Evolutionary conservation across 176 grass and related monocot species (phyloP).

Genomic region (Puya raimondii): DNA sequence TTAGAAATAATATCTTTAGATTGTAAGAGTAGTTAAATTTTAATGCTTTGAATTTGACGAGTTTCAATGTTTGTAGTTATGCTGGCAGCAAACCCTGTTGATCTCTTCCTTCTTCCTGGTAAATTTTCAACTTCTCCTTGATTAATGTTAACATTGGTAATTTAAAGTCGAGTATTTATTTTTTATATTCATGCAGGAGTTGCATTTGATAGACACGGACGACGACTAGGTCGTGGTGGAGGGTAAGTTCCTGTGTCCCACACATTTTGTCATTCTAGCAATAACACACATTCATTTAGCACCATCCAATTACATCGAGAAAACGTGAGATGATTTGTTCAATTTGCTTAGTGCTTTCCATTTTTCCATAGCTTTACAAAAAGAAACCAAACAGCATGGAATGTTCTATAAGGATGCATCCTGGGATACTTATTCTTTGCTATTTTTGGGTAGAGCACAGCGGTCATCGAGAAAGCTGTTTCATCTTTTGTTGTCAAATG

Average conservation of each 20-base stretch:
- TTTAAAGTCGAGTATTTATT: constrained; percentile 1
- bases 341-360: not conserved
- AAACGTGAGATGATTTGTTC: not conserved
- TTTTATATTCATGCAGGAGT: constrained; percentile 46
- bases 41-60: constrained; percentile 6
- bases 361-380: not conserved
- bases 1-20: not conserved
- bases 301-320: not conserved
- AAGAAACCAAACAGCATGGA: not conserved
- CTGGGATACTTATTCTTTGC: not conserved
- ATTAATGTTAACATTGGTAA: constrained; percentile 2
- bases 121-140: constrained; percentile 12
- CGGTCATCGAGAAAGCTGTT: too few relatives aligned
- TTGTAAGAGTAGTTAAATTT: not conserved
- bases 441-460: not conserved
- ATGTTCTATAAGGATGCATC: not conserved
- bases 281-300: not conserved
- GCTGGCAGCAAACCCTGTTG: constrained; percentile 53
- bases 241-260: constrained; percentile 35
- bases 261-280: constrained; percentile 6
- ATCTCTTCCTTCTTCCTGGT: constrained; percentile 80
- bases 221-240: constrained; percentile 81
- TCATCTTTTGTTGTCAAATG: too few relatives aligned
- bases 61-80: constrained; percentile 53
- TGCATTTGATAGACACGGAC: constrained; percentile 85